Evolutionary conservation across 345 rosid species (phyloP).

Genomic region (Syzygium grande): DNA sequence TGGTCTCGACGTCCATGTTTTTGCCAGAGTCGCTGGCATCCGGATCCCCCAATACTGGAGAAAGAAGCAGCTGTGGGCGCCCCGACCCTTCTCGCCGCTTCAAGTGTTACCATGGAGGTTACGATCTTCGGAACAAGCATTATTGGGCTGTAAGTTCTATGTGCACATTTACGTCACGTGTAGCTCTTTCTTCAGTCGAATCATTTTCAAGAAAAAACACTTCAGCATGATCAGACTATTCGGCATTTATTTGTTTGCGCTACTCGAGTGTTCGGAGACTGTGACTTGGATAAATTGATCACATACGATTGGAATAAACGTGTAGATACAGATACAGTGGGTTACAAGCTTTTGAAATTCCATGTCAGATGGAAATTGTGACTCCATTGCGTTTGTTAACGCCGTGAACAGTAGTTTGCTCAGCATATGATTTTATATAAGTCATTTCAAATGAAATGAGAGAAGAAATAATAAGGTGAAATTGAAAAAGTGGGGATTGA

Average conservation of each 20-base stretch:
- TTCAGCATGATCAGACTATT: background rate
- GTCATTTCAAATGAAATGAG: background rate
- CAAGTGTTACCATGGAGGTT: slow-evolving; percentile 41
- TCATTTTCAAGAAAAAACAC: background rate
- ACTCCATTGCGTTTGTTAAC: background rate
- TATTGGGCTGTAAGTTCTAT: slow-evolving; percentile 62
- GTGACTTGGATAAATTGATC: background rate
- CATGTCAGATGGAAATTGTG: background rate
- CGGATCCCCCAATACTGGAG: background rate
- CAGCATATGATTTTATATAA: background rate
- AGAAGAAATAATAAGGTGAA: background rate
- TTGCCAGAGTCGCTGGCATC: background rate
- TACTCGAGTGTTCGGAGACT: background rate
- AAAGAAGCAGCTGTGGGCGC: slow-evolving; percentile 21
- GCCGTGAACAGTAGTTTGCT: background rate
- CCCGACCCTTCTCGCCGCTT: slow-evolving; percentile 54
- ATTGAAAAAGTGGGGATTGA: background rate
- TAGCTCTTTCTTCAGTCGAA: background rate
- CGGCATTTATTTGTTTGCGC: background rate
- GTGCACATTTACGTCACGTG: background rate
- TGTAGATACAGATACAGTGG: background rate
- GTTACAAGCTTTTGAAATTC: background rate
- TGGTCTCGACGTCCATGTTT: slow-evolving; percentile 22
- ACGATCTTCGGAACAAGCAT: slow-evolving; percentile 45
- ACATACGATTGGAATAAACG: background rate